These are phyloP conservation scores for Immersiella caudata DNA, from an alignment of 495 filamentous ascomycete genomes.

Conservation along the genomic window DNA sequence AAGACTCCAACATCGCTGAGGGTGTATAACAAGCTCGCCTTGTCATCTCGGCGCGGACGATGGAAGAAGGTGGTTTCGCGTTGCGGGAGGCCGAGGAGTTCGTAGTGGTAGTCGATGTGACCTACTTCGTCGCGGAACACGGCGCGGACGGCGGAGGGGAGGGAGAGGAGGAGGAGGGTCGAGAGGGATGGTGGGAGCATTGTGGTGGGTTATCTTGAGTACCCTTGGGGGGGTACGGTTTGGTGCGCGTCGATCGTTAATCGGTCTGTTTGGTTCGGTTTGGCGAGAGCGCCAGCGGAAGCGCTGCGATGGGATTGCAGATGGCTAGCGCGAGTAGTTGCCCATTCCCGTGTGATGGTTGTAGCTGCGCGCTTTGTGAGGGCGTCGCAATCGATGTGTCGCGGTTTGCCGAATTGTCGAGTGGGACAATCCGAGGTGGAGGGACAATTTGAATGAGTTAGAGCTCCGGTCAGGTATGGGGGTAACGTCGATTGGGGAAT, in stretches of 20 bases:
- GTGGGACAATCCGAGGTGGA: not conserved
- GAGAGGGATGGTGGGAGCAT: conserved; percentile 26
- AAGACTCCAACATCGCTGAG: conserved; percentile 78
- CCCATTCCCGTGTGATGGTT: not conserved
- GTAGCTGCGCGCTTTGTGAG: not conserved
- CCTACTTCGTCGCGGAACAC: conserved; percentile 91
- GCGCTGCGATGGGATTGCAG: not conserved
- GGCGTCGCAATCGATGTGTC: not conserved
- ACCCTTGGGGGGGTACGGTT: not conserved
- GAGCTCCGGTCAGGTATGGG: not conserved
- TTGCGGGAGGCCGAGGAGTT: conserved; percentile 80
- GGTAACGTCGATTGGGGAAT: conserved; percentile 3
- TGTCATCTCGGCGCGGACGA: conserved; percentile 74
- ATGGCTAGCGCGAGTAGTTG: not conserved
- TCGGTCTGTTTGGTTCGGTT: not conserved
- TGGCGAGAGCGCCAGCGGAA: not conserved
- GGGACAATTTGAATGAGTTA: not conserved
- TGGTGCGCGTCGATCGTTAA: not conserved
- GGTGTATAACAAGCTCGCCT: conserved; percentile 89
- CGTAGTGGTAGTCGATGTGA: conserved; percentile 90
- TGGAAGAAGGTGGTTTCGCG: conserved; percentile 92
- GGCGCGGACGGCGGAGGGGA: conserved; percentile 54
- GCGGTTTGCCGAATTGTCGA: not conserved
- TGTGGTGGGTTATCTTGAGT: not conserved
- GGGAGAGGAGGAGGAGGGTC: conserved; percentile 36